Conservation (phyloP, 129 eudicot genomes). For the Saussurea involucrata region DNA sequence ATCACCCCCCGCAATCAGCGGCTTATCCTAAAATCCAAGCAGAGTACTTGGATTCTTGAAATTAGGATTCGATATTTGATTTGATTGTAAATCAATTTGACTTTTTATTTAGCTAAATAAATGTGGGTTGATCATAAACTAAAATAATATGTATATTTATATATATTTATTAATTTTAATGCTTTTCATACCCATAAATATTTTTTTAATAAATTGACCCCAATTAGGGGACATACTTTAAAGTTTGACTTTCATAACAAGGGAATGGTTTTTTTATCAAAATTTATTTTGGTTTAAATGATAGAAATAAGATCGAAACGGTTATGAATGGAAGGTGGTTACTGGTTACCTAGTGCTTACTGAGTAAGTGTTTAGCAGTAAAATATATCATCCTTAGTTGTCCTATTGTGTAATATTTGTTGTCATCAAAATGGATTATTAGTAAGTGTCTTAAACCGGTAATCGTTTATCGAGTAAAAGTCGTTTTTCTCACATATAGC, state of each 20-base stretch:
- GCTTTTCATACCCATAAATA: neutral
- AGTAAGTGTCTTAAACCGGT: no score
- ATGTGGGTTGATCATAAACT: slow-evolving; percentile 1
- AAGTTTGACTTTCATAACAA: neutral
- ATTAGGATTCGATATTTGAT: slow-evolving; percentile 29
- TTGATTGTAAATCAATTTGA: slow-evolving; percentile 13
- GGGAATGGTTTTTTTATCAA: neutral
- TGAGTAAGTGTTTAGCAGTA: no score
- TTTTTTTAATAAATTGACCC: slow-evolving; percentile 10
- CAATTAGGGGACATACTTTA: slow-evolving; percentile 19
- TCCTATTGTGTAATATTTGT: no score
- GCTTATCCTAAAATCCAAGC: slow-evolving; percentile 29
- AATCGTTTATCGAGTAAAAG: no score
- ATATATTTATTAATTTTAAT: slow-evolving; percentile 1
- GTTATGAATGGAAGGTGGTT: neutral
- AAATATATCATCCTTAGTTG: no score
- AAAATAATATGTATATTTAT: neutral
- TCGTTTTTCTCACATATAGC: no score
- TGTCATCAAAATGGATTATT: no score
- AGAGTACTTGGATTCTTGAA: slow-evolving; percentile 24
- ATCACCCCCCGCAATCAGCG: slow-evolving; percentile 34
- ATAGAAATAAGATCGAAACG: neutral
- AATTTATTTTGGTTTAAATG: neutral
- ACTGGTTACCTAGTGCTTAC: no score
- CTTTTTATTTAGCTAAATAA: neutral